These are phyloP conservation scores for Aureobasidium namibiae DNA, from an alignment of 2,329 filamentous ascomycete species.

Conservation along the genomic window DNA sequence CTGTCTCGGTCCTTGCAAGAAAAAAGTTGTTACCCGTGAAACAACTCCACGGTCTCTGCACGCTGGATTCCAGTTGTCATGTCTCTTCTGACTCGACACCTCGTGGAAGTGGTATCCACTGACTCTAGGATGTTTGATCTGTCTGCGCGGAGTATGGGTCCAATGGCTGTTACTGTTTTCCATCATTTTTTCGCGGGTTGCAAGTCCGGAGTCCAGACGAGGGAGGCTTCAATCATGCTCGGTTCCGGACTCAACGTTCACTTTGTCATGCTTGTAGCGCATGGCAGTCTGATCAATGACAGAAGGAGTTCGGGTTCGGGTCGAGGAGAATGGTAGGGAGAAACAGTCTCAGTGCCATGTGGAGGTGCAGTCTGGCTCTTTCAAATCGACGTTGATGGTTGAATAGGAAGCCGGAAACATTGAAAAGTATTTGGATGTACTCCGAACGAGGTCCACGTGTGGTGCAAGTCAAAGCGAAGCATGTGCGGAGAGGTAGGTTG, in stretches of 20 bases:
- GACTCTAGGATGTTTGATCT: too few species aligned
- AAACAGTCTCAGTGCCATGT: neutral
- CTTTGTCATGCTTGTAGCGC: neutral
- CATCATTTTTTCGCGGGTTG: too few species aligned
- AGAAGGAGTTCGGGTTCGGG: neutral
- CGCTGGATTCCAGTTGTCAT: neutral
- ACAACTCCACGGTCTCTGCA: neutral
- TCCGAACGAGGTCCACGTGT: too few species aligned
- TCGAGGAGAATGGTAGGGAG: neutral
- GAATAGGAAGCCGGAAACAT: too few species aligned
- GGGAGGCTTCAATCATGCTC: neutral
- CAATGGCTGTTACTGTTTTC: neutral
- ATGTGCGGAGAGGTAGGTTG: neutral
- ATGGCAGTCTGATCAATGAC: neutral
- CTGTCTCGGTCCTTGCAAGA: conserved; percentile 1
- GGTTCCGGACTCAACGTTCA: neutral
- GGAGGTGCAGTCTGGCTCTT: too few species aligned
- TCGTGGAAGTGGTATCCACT: too few species aligned
- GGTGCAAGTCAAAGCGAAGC: neutral
- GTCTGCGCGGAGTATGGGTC: neutral
- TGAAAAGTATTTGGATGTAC: neutral
- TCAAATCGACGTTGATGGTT: neutral
- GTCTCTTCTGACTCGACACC: neutral
- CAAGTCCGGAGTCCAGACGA: too few species aligned
- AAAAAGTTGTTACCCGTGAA: neutral